Evolutionary conservation across 805 yeast species (phyloP), one percentile per base, ranked within the genome.

Genomic region (Sungouiella blattae): DNA sequence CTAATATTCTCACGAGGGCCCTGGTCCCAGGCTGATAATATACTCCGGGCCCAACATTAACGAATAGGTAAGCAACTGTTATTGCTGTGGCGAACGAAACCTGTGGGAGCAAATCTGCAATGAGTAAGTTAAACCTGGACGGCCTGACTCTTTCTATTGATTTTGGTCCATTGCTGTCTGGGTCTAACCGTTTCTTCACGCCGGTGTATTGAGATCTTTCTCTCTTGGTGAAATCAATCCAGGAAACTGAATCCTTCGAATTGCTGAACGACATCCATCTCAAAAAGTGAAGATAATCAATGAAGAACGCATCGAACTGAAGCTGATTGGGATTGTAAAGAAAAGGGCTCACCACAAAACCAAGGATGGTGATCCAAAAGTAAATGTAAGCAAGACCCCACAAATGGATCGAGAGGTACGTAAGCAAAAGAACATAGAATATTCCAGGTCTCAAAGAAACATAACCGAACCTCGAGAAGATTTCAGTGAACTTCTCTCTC

Each of bases 301-400:
- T 79, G 67, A 91, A 87, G 78, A 84, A 91, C 66, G 89, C 97
- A 59, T 82, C 85, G 89, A 94, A 83, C 33, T 96, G 80, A 64
- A 89, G 93, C 71, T 93, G 98, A 68, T 91, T 97, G 31, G 98
- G 98, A 68, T 93, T 93, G 78, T 87, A 93, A 42, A 93, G 57
- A 62, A 91, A 88, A 54, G 98, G 98, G 32, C 98, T 83, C 50
- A 87, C 78, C 67, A 87, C 75, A 67, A 93, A 74, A 3, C 98
- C 86, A 31, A 88, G 73, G 50, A 88, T 70, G 13, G 95, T 83
- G 40, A 93, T 83, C 97, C 98, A 93, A 78, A 93, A 93, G 96
- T 97, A 93, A 45, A 91, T 64, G 51, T 93, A 71, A 28, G 97
- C 86, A 16, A 96, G 83, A 66, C 87, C 94, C 98, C 98, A 84